phyloP scores from a whole-genome alignment of 1,284 basidiomycete species.

The Sutorius eximius region DNA sequence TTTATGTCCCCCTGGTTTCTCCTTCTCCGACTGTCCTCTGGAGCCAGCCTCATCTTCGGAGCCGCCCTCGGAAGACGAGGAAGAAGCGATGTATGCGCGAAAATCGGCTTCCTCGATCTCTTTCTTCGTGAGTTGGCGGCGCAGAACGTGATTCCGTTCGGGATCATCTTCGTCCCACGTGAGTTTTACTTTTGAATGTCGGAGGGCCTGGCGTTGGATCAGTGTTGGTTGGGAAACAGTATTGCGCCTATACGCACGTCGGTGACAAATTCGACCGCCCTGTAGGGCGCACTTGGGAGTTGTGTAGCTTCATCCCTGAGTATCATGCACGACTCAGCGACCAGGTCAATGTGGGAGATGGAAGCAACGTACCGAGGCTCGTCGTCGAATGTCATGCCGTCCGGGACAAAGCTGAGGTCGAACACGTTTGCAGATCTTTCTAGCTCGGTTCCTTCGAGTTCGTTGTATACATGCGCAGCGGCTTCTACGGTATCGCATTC shows the following conservation, averaged over 20 bases:
- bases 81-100: conserved; percentile 78
- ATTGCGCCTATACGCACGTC: conserved; percentile 59
- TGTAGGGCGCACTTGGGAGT: conserved; percentile 65
- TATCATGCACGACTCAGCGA: conserved; percentile 2
- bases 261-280: conserved; percentile 89
- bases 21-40: background rate
- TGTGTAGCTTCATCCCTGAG: conserved; percentile 81
- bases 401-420: conserved; percentile 92
- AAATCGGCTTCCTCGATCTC: conserved; percentile 92
- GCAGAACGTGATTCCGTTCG: conserved; percentile 79
- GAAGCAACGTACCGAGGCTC: conserved; percentile 59
- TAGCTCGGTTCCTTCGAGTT: conserved; percentile 94
- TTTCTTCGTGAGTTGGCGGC: conserved; percentile 73
- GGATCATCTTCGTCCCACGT: conserved; percentile 99
- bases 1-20: background rate
- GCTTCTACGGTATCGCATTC: conserved; percentile 83
- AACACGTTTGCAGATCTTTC: conserved; percentile 97
- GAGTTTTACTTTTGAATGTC: conserved; percentile 96
- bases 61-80: conserved; percentile 57
- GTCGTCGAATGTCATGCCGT: conserved; percentile 88
- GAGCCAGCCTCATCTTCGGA: conserved; percentile 43
- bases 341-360: background rate
- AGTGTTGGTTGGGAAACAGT: background rate
- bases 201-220: conserved; percentile 70
- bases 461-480: conserved; percentile 80